Percentiles rank a stretch among this genome's conserved stretches.
These are phyloP conservation scores for Pseudonitzschia pungens DNA, from an alignment of 108 stramenopile species.

Conservation along the genomic window DNA sequence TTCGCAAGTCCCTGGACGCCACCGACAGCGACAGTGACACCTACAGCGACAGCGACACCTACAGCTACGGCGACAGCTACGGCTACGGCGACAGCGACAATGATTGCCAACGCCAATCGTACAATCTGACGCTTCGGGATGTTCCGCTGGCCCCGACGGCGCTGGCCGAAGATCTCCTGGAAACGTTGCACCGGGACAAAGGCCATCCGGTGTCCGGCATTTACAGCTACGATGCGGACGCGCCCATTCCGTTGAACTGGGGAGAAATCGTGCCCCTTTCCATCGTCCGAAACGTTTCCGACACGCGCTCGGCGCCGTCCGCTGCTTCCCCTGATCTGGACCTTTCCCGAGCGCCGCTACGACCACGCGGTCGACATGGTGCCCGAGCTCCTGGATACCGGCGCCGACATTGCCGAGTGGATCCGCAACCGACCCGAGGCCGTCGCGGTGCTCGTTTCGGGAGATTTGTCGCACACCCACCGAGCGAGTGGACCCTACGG, in stretches of 20 bases:
- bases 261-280: slow-evolving; percentile 47
- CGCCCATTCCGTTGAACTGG: slow-evolving; percentile 33
- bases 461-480: slow-evolving; percentile 54
- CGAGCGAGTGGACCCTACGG: slow-evolving; percentile 44
- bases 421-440: slow-evolving; percentile 12
- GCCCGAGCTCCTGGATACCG: slow-evolving; percentile 30
- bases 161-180: slow-evolving; percentile 20
- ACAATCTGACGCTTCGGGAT: slow-evolving; percentile 25
- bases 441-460: slow-evolving; percentile 34
- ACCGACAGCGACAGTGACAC: no score
- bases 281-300: slow-evolving; percentile 11
- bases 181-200: not conserved
- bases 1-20: no score
- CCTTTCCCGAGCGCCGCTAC: slow-evolving; percentile 37
- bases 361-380: slow-evolving; percentile 34
- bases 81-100: not conserved
- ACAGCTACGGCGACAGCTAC: no score
- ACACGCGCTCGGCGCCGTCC: not conserved
- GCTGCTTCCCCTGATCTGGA: slow-evolving; percentile 34
- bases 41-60: no score
- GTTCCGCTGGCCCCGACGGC: slow-evolving; percentile 4
- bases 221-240: slow-evolving; percentile 22
- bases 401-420: slow-evolving; percentile 25
- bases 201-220: slow-evolving; percentile 26
- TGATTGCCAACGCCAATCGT: not conserved